A percentile compares a stretch with the other conserved stretches of the same genome.
Evolutionary conservation across 495 filamentous ascomycete species (phyloP).

Genomic region (Podospora appendiculata): DNA sequence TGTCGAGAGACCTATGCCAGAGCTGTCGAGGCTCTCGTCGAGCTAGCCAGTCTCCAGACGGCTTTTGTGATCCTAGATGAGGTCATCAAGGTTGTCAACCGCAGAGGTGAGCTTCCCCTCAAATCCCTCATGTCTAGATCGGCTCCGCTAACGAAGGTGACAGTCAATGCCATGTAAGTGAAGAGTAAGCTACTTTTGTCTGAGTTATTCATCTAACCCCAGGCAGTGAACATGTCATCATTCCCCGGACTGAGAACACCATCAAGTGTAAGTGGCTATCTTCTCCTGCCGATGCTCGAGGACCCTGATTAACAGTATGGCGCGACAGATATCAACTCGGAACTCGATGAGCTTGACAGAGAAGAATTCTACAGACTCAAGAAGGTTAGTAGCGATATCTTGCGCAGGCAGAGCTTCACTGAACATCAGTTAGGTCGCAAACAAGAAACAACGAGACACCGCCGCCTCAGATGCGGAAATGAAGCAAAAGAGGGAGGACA

Average conservation of each 20-base stretch:
- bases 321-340: conserved; percentile 82
- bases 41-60: conserved; percentile 93
- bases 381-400: conserved; percentile 42
- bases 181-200: not conserved
- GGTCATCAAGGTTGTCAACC: conserved; percentile 98
- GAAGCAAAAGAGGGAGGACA: conserved; percentile 46
- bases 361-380: conserved; percentile 98
- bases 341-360: conserved; percentile 94
- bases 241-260: conserved; percentile 95
- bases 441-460: conserved; percentile 83
- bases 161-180: conserved; percentile 89
- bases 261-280: conserved; percentile 68
- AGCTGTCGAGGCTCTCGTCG: conserved; percentile 93
- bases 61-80: conserved; percentile 97
- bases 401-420: not conserved
- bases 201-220: not conserved
- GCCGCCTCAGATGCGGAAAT: conserved; percentile 70
- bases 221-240: conserved; percentile 81
- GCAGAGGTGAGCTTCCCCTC: conserved; percentile 56
- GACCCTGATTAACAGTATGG: no score
- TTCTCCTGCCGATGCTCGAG: no score
- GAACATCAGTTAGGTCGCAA: conserved; percentile 52
- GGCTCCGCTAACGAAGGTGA: not conserved
- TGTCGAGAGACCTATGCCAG: conserved; percentile 96
- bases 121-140: not conserved